A percentile compares a stretch with the other conserved stretches of the same genome.
These are phyloP conservation scores for Saccharomycopsis amapae DNA, from an alignment of 805 yeast species.

Conservation along the genomic window DNA sequence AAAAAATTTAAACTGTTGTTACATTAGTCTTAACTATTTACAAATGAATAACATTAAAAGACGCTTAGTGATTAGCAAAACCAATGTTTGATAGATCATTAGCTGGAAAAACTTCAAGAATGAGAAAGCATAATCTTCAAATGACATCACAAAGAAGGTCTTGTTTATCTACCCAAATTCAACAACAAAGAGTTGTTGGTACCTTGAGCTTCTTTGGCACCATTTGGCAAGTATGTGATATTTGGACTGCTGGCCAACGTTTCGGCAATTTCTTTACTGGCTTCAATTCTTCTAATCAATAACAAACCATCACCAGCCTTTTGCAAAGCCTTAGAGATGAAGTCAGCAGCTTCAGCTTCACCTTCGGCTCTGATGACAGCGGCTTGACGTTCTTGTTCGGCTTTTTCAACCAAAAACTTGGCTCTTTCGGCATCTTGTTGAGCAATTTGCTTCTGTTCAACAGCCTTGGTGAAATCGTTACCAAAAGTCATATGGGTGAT, in stretches of 20 bases:
- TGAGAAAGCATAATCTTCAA: too few relatives aligned
- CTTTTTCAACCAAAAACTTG: conserved; percentile 84
- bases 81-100: too few relatives aligned
- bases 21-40: too few relatives aligned
- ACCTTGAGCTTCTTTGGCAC: conserved; percentile 2
- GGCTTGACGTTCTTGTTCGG: conserved; percentile 96
- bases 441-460: conserved; percentile 97
- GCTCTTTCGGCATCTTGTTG: conserved; percentile 99
- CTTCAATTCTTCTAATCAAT: conserved; percentile 91
- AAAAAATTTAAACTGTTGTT: too few relatives aligned
- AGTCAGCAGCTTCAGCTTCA: conserved; percentile 97
- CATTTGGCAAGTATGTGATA: conserved; percentile 77
- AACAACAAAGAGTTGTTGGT: conserved; percentile 17
- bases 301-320: conserved; percentile 95
- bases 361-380: conserved; percentile 96
- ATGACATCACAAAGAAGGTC: background rate
- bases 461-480: conserved; percentile 93
- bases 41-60: too few relatives aligned
- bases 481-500: conserved; percentile 98
- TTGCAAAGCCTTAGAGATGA: conserved; percentile 82
- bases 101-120: too few relatives aligned
- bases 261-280: conserved; percentile 89
- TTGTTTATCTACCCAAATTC: conserved; percentile 18
- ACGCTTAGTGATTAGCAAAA: too few relatives aligned
- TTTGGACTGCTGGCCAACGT: conserved; percentile 79